A percentile compares a stretch with the other conserved stretches of the same genome.
These are phyloP conservation scores for Beauveria caledonica DNA, from an alignment of 2,329 filamentous ascomycete species.

Conservation along the genomic window DNA sequence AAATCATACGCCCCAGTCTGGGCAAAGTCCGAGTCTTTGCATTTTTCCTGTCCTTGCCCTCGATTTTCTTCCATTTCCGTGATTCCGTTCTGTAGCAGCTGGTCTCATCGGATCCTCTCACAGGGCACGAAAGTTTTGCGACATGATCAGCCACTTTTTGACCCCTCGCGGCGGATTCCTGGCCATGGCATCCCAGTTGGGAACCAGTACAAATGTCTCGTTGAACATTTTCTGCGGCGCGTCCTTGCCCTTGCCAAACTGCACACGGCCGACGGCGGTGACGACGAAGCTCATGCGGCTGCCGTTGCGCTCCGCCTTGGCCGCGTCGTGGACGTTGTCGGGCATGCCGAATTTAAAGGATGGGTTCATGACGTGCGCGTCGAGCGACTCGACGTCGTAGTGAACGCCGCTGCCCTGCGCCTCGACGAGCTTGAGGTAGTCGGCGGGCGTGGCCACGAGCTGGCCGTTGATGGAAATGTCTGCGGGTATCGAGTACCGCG, in stretches of 20 bases:
- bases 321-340: constrained; percentile 31
- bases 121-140: constrained; percentile 60
- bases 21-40: no score
- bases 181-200: constrained; percentile 56
- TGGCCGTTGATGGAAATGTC: constrained; percentile 78
- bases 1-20: background rate
- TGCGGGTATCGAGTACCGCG: constrained; percentile 46
- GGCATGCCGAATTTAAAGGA: constrained; percentile 52
- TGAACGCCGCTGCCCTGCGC: constrained; percentile 48
- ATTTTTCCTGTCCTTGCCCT: no score
- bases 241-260: constrained; percentile 56
- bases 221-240: constrained; percentile 61
- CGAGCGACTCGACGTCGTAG: constrained; percentile 69
- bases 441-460: constrained; percentile 49
- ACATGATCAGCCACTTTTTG: constrained; percentile 58
- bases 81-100: background rate
- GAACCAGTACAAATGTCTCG: constrained; percentile 74
- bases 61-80: background rate
- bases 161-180: constrained; percentile 44
- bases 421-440: constrained; percentile 61
- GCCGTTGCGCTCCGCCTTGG: constrained; percentile 40
- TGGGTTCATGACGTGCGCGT: constrained; percentile 71
- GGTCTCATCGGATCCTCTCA: constrained; percentile 19
- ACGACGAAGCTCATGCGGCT: constrained; percentile 62
- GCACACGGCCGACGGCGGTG: constrained; percentile 64